phyloP scores from a whole-genome alignment of 352 stramenopile species.

The Phytophthora boehmeriae region DNA sequence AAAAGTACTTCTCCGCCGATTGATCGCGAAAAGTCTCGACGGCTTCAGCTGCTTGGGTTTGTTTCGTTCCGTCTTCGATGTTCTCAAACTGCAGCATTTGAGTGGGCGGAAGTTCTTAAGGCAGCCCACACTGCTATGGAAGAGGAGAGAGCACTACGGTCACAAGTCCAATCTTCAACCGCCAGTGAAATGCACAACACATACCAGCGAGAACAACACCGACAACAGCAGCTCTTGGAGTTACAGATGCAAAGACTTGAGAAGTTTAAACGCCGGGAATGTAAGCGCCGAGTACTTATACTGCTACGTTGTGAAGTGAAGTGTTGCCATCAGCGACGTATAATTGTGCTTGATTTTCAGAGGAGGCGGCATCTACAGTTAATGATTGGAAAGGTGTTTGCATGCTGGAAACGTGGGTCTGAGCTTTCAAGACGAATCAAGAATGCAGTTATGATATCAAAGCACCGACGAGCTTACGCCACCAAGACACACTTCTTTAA shows the following conservation, averaged over 20 bases:
- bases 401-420: conserved; percentile 19
- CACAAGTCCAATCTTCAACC: conserved; percentile 39
- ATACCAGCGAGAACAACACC: conserved; percentile 28
- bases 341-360: conserved; percentile 30
- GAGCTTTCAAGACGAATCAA: conserved; percentile 2
- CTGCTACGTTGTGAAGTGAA: conserved; percentile 23
- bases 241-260: conserved; percentile 25
- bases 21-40: conserved; percentile 12
- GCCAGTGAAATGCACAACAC: conserved; percentile 38
- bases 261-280: conserved; percentile 21
- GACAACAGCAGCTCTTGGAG: conserved; percentile 20
- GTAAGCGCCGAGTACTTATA: conserved; percentile 18
- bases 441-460: background rate
- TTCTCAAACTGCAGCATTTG: conserved; percentile 28
- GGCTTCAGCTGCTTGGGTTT: conserved; percentile 25
- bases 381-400: conserved; percentile 15
- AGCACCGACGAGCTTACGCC: conserved; percentile 3
- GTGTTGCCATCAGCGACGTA: conserved; percentile 9
- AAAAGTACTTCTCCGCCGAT: conserved; percentile 15
- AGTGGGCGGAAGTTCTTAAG: conserved; percentile 52
- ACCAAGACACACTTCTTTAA: conserved; percentile 10
- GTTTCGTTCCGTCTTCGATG: conserved; percentile 37
- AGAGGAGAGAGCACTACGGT: conserved; percentile 46
- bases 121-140: conserved; percentile 45
- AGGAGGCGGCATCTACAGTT: conserved; percentile 12